Evolutionary conservation across 1,284 basidiomycete species (phyloP).

Genomic region (Tylopilus sp.): DNA sequence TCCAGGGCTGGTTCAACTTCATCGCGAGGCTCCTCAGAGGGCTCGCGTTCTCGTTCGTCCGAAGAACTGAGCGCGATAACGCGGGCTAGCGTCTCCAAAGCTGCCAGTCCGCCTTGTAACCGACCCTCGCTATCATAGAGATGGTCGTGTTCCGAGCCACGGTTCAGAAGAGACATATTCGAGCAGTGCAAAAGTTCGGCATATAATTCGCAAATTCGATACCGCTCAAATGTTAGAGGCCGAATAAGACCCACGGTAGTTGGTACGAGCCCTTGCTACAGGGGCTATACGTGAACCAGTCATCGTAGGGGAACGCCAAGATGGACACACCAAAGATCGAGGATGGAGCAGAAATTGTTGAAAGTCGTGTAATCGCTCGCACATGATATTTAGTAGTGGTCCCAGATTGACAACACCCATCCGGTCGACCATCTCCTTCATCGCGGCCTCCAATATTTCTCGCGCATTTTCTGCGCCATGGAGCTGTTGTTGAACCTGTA

Average conservation of each 20-base stretch:
- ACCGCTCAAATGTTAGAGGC: constrained; percentile 92
- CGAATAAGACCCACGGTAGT: constrained; percentile 69
- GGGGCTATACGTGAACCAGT: constrained; percentile 5
- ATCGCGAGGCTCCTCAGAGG: constrained; percentile 54
- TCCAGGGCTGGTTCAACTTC: constrained; percentile 68
- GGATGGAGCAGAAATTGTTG: constrained; percentile 73
- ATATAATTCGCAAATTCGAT: constrained; percentile 96
- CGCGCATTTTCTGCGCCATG: constrained; percentile 57
- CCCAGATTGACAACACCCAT: constrained; percentile 96
- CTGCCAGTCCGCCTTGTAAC: constrained; percentile 75
- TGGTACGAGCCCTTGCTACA: constrained; percentile 58
- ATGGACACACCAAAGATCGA: constrained; percentile 62
- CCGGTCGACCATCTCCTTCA: constrained; percentile 83
- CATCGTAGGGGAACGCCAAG: constrained; percentile 2
- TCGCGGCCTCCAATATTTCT: constrained; percentile 71
- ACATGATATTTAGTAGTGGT: constrained; percentile 76
- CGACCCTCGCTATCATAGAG: constrained; percentile 80
- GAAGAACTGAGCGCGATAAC: constrained; percentile 66
- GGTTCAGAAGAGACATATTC: constrained; percentile 96
- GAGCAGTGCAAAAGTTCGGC: constrained; percentile 97
- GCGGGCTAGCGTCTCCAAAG: constrained; percentile 78
- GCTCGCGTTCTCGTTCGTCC: constrained; percentile 51
- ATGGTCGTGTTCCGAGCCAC: constrained; percentile 61
- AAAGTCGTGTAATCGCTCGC: constrained; percentile 67
- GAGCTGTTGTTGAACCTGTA: constrained; percentile 77